Conservation (phyloP, 1,139 yeast species). For the Debaryomyces coudertii region DNA sequence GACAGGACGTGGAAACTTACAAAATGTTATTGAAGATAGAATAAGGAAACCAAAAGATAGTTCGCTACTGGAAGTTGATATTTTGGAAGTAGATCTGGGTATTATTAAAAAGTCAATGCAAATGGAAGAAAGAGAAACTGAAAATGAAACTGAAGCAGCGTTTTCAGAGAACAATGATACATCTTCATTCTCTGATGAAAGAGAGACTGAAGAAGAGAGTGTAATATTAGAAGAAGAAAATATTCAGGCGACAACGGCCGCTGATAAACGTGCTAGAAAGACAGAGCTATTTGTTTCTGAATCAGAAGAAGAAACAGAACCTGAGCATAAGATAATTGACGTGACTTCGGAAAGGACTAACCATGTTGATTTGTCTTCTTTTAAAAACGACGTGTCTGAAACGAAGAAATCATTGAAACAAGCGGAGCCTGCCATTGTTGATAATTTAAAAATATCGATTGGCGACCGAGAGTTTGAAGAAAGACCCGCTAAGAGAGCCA, state of each 20-base stretch:
- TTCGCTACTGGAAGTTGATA: too few relatives aligned
- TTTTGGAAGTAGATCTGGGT: too few relatives aligned
- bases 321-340: background rate
- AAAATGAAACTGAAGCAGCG: too few relatives aligned
- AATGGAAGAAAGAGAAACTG: too few relatives aligned
- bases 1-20: too few relatives aligned
- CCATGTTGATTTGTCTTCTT: background rate
- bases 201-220: background rate
- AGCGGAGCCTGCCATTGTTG: background rate
- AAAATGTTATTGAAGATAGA: too few relatives aligned
- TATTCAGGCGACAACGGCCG: slow-evolving; percentile 8
- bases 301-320: slow-evolving; percentile 1
- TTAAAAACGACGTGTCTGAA: background rate
- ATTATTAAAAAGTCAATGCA: too few relatives aligned
- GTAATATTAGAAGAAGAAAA: background rate
- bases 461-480: slow-evolving; percentile 21
- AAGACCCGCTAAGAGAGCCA: slow-evolving; percentile 16
- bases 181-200: too few relatives aligned
- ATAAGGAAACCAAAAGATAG: too few relatives aligned
- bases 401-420: background rate
- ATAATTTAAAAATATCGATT: slow-evolving; percentile 17
- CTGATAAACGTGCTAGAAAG: slow-evolving; percentile 1
- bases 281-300: background rate
- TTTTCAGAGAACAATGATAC: too few relatives aligned
- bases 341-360: background rate